Evolutionary conservation across 2,329 filamentous ascomycete species (phyloP).

Genomic region (Mollisia scopiformis): DNA sequence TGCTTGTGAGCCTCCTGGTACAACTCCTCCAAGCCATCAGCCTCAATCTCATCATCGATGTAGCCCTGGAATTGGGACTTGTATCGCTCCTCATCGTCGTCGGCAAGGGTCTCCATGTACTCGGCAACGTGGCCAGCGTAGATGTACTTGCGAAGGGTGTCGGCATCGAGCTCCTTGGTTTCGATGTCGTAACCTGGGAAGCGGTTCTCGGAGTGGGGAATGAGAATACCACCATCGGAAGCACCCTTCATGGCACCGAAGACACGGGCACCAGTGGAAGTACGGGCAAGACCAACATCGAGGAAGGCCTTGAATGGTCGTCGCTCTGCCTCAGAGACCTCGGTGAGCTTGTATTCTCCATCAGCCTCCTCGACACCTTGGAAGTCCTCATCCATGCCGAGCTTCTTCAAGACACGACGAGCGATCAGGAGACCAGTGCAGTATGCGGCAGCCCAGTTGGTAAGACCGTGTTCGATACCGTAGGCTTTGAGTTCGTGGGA

Average conservation of each 20-base stretch:
- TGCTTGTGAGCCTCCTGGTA: slow-evolving; percentile 94
- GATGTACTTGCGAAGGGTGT: slow-evolving; percentile 99
- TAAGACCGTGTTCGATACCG: slow-evolving; percentile 96
- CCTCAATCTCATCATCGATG: slow-evolving; percentile 95
- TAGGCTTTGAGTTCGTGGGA: slow-evolving; percentile 97
- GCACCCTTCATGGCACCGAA: slow-evolving; percentile 99
- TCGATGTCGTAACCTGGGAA: slow-evolving; percentile 99
- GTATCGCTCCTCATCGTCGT: slow-evolving; percentile 99
- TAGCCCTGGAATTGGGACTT: slow-evolving; percentile 98
- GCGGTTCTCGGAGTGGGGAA: slow-evolving; percentile 99
- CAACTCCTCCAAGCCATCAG: slow-evolving; percentile 94
- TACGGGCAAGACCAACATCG: slow-evolving; percentile 95
- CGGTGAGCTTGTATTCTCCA: slow-evolving; percentile 94
- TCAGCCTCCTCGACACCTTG: slow-evolving; percentile 94
- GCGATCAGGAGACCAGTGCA: slow-evolving; percentile 95
- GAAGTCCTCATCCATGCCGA: slow-evolving; percentile 92
- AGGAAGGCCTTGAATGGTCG: slow-evolving; percentile 99
- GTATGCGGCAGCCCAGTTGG: slow-evolving; percentile 99
- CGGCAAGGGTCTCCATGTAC: slow-evolving; percentile 99
- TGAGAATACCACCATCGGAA: slow-evolving; percentile 94
- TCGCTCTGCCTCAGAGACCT: slow-evolving; percentile 92
- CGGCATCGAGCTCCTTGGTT: slow-evolving; percentile 95
- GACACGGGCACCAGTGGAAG: slow-evolving; percentile 97
- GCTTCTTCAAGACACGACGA: slow-evolving; percentile 96
- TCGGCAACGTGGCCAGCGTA: slow-evolving; percentile 97